Percentiles rank a stretch among this genome's conserved stretches.
phyloP scores from a whole-genome alignment of 2,329 filamentous ascomycete genomes.

The Sordariomycetes sp. region DNA sequence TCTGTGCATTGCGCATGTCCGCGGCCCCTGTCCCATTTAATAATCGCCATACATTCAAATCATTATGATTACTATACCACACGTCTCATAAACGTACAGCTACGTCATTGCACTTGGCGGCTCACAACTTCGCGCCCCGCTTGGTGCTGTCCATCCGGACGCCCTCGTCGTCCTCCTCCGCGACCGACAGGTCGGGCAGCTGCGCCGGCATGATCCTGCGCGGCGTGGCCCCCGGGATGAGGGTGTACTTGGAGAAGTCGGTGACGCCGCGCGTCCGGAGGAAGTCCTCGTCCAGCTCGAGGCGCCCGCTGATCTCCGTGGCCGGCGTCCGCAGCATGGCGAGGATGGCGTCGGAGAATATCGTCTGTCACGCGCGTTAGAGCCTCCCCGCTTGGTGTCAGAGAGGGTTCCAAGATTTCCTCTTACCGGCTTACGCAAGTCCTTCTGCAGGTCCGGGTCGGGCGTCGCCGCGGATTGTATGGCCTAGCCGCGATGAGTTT shows the following conservation, averaged over 20 bases:
- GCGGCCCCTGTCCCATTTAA: too few relatives aligned
- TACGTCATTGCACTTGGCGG: background rate
- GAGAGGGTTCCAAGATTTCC: background rate
- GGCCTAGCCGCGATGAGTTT: conserved; percentile 21
- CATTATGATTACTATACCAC: background rate
- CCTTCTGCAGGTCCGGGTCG: conserved; percentile 12
- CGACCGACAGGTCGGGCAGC: conserved; percentile 61
- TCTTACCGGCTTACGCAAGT: conserved; percentile 14
- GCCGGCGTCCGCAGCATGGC: conserved; percentile 55
- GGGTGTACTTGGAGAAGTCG: conserved; percentile 63
- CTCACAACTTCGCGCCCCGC: conserved; percentile 24
- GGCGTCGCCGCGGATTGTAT: conserved; percentile 69
- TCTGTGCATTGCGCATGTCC: too few relatives aligned
- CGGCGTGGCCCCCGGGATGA: conserved; percentile 54
- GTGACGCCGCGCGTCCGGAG: conserved; percentile 51
- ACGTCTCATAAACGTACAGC: background rate
- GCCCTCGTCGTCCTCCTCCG: conserved; percentile 74
- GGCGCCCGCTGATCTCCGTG: conserved; percentile 54
- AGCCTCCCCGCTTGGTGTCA: background rate
- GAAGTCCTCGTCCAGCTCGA: conserved; percentile 75
- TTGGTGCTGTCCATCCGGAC: conserved; percentile 54
- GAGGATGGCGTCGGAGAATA: conserved; percentile 73
- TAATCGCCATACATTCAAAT: too few relatives aligned
- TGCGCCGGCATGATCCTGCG: conserved; percentile 67
- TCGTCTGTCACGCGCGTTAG: conserved; percentile 20